phyloP scores from a whole-genome alignment of 2,329 filamentous ascomycete species.

The Chrysosphaeria jannelii region DNA sequence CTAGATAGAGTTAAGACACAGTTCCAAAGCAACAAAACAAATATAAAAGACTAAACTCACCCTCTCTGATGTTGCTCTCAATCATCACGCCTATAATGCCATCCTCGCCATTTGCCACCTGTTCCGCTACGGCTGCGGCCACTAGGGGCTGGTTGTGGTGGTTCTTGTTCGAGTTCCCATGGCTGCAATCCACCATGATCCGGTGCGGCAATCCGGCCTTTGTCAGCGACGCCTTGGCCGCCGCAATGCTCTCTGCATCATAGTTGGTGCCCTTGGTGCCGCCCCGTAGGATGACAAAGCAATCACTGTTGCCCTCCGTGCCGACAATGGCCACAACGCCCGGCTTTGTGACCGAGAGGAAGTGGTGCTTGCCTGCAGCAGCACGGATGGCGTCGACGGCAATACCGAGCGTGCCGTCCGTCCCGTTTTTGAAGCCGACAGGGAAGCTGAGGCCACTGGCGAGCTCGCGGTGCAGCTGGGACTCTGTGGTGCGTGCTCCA shows the following conservation, averaged over 20 bases:
- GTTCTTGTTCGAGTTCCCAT: conserved; percentile 87
- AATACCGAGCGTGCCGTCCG: conserved; percentile 65
- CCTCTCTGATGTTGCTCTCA: conserved; percentile 88
- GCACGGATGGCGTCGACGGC: conserved; percentile 90
- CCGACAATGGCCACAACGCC: conserved; percentile 85
- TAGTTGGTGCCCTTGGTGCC: conserved; percentile 88
- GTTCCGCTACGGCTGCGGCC: conserved; percentile 47
- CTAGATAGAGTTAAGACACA: conserved; percentile 10
- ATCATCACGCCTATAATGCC: conserved; percentile 97
- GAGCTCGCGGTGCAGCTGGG: conserved; percentile 79
- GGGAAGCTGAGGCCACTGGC: conserved; percentile 88
- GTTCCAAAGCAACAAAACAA: neutral
- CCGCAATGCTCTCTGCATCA: conserved; percentile 54
- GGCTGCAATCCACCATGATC: conserved; percentile 94
- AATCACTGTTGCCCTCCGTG: conserved; percentile 83
- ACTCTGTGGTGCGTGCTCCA: conserved; percentile 88
- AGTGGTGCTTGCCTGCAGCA: conserved; percentile 77
- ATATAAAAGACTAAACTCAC: conserved; percentile 13
- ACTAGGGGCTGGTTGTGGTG: conserved; percentile 96
- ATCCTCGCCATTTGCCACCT: conserved; percentile 59
- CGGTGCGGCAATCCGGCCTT: conserved; percentile 45
- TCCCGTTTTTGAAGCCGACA: conserved; percentile 98
- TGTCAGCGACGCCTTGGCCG: conserved; percentile 49
- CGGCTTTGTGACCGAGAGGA: conserved; percentile 90
- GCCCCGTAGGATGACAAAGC: conserved; percentile 83